Conservation (phyloP, 2,329 filamentous ascomycete genomes). For the Drechmeria coniospora region DNA sequence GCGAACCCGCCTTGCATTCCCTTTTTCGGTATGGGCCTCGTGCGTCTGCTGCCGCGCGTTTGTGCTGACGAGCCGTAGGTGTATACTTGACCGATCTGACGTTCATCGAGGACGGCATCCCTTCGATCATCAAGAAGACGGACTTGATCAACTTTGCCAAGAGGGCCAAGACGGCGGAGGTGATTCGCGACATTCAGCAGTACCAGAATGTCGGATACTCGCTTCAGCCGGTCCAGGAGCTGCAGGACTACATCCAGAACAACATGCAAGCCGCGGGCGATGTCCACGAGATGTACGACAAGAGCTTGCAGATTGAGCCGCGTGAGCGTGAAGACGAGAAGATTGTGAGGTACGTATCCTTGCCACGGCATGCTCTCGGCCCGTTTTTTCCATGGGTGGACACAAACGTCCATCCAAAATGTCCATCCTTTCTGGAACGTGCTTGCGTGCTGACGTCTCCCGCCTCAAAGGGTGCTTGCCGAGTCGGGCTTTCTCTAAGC, state of each 20-base stretch:
- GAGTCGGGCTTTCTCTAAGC: constrained; percentile 45
- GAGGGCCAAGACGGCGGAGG: constrained; percentile 91
- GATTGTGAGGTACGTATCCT: constrained; percentile 74
- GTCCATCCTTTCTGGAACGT: neutral
- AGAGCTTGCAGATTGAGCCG: constrained; percentile 83
- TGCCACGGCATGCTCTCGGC: constrained; percentile 11
- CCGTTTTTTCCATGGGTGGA: constrained; percentile 1
- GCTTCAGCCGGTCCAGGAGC: constrained; percentile 72
- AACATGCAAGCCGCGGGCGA: constrained; percentile 94
- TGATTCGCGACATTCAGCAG: constrained; percentile 96
- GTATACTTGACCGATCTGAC: constrained; percentile 95
- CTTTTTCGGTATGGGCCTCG: constrained; percentile 65
- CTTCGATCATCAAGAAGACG: constrained; percentile 89
- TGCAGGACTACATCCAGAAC: constrained; percentile 91
- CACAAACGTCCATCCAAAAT: constrained; percentile 6
- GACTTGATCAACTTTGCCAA: constrained; percentile 98
- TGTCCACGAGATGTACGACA: constrained; percentile 99
- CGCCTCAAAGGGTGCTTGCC: constrained; percentile 34
- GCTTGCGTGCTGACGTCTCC: constrained; percentile 1
- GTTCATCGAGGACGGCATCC: constrained; percentile 97
- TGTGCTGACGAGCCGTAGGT: constrained; percentile 34
- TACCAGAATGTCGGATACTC: constrained; percentile 97
- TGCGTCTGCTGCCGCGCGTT: too few relatives aligned
- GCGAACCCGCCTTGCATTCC: constrained; percentile 95
- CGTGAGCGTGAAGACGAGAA: constrained; percentile 97